Evolutionary conservation across 192 early-diverging fungal species (phyloP).

Genomic region (Umbelopsis sp.): DNA sequence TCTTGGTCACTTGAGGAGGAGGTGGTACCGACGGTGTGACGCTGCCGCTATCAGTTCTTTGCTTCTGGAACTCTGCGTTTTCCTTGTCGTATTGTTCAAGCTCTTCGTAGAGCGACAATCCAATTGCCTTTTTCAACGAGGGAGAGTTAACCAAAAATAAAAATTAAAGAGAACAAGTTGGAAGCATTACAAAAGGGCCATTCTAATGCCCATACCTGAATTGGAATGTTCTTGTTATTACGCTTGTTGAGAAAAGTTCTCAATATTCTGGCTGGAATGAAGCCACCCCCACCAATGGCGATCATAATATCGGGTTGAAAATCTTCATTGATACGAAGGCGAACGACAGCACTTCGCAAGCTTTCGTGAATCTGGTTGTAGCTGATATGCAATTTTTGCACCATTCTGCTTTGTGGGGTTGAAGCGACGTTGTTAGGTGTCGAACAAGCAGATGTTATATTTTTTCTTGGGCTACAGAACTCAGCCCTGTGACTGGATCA

Average conservation of each 20-base stretch:
- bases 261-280: conserved; percentile 74
- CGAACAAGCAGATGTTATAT: too few relatives aligned
- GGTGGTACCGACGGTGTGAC: conserved; percentile 9
- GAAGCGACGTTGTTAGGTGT: too few relatives aligned
- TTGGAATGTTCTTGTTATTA: conserved; percentile 73
- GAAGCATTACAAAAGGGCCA: too few relatives aligned
- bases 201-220: conserved; percentile 43
- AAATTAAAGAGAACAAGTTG: too few relatives aligned
- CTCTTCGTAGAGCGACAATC: conserved; percentile 77
- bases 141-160: too few relatives aligned
- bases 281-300: conserved; percentile 79
- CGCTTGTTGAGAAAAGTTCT: conserved; percentile 73
- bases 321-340: conserved; percentile 56
- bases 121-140: conserved; percentile 52
- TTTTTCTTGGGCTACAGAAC: not conserved
- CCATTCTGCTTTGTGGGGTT: not conserved
- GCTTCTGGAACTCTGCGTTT: conserved; percentile 28
- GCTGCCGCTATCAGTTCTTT: conserved; percentile 12
- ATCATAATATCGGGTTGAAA: conserved; percentile 75
- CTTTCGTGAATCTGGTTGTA: conserved; percentile 66
- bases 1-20: conserved; percentile 71
- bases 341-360: conserved; percentile 59
- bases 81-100: conserved; percentile 46
- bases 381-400: conserved; percentile 18
- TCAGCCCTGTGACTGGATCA: not conserved